phyloP scores from a whole-genome alignment of 169 alveolate species.

The Cardiosporidium cionae region DNA sequence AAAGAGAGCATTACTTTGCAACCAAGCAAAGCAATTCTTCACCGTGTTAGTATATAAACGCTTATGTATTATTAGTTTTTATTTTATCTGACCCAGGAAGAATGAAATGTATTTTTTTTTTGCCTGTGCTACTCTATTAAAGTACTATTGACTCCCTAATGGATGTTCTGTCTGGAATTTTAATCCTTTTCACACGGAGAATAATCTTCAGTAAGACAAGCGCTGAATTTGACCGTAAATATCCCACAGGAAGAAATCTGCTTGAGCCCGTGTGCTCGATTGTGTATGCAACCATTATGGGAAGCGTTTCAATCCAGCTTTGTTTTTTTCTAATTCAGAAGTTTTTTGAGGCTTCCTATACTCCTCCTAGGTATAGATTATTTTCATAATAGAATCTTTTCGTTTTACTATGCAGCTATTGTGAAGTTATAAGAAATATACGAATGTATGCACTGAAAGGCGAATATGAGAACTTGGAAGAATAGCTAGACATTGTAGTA shows the following conservation, averaged over 20 bases:
- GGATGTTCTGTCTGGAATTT: not conserved
- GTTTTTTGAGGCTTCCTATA: not conserved
- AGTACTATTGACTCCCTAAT: not conserved
- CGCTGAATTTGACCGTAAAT: not conserved
- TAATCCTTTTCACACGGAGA: not conserved
- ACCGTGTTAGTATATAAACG: too few species aligned
- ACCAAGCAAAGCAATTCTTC: too few species aligned
- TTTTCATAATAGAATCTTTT: too few species aligned
- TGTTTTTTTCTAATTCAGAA: not conserved
- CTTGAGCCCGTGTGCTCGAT: not conserved
- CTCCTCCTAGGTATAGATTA: not conserved
- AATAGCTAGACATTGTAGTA: not conserved
- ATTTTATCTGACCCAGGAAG: not conserved
- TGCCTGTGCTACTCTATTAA: not conserved
- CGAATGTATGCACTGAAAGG: not conserved
- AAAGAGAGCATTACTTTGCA: too few species aligned
- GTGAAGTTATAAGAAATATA: not conserved
- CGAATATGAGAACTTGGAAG: not conserved
- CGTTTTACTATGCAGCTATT: too few species aligned
- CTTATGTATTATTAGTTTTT: not conserved
- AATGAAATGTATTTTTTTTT: not conserved
- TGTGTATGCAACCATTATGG: not conserved
- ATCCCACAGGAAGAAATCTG: not conserved
- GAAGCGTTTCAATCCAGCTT: not conserved
- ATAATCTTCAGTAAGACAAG: not conserved